Percentiles rank a stretch among this genome's conserved stretches.
Conservation (phyloP, 768 basidiomycete genomes). For the Termitomyces sp. region DNA sequence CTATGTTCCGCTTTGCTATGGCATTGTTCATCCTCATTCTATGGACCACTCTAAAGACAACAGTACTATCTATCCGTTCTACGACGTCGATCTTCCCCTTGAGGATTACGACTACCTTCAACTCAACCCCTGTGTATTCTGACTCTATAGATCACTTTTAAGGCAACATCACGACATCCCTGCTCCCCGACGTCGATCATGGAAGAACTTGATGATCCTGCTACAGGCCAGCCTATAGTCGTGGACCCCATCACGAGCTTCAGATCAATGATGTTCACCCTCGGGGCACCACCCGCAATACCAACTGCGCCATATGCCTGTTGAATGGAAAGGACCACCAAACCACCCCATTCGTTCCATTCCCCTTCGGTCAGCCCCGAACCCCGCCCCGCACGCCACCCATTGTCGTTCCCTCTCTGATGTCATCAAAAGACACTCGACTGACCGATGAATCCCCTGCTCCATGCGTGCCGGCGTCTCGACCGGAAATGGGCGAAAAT, state of each 20-base stretch:
- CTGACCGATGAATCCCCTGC: neutral
- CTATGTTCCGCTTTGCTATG: neutral
- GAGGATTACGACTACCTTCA: no score
- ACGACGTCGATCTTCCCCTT: no score
- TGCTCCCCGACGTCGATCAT: no score
- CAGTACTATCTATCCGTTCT: no score
- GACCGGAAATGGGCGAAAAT: neutral
- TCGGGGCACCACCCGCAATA: neutral
- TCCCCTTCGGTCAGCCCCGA: neutral
- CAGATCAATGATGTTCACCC: no score
- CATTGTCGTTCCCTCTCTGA: constrained; percentile 2
- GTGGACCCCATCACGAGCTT: neutral
- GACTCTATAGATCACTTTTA: no score
- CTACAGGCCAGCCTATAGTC: no score
- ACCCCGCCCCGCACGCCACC: neutral
- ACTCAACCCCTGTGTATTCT: no score
- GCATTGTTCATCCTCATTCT: no score
- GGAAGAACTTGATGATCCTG: no score
- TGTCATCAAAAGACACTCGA: neutral
- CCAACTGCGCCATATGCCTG: neutral
- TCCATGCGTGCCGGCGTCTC: neutral
- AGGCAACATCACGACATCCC: no score
- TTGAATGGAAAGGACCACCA: neutral
- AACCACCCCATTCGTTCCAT: neutral
- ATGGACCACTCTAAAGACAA: no score